Base-by-base conservation (phyloP, 1,139 yeast species). In the Hemisphaericaspora xylanilytica region DNA sequence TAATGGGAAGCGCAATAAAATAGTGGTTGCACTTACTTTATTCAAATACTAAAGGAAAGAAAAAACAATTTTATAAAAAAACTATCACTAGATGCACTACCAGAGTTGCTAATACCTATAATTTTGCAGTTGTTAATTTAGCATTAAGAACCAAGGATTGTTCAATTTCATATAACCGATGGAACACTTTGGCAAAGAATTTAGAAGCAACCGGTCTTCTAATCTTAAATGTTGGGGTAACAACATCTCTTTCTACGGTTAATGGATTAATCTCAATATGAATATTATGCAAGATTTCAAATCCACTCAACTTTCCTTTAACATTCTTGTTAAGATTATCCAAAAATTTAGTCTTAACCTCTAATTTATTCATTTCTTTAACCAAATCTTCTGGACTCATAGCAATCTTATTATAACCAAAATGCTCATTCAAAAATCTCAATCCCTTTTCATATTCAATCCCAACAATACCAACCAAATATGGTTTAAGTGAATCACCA, bases 401-500 rank as follows among this genome's bases (percentile, higher is more conserved):
- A 39, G 46, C 39, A 27, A 41, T 33, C 28, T 40, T 34, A 35
- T 43, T 38, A 12, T 49, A 46, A 11, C 59, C 56, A 39, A 52
- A 46, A 10, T 49, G 41, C 17, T 43, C 41, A 33, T 47, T 47
- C 37, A 60, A 44, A 32, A 58, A 59, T 10, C 39, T 41, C 30
- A 47, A 50, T 27, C 51, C 61, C 46, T 35, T 45, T 22, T 39
- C 55, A 39, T 22, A 54, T n/a, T 51, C 52, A 38, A 82, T 60
- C n/a, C 87, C 87, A 29, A 76, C 62, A 33, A 83, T 61, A 6
- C 80, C 87, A 6, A 84, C 81, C 40, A 83, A 58, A 50, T 53
- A 81, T 2, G 75, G 66, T 50, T 78, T 68, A 22, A 74, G 59
- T 0, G 87, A 74, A 51, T 79, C 75, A 5, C 90, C 90, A 49